Evolutionary conservation across 352 stramenopile genomes (phyloP), one percentile per base, ranked within the genome.

Genomic region (Globisporangium splendens): DNA sequence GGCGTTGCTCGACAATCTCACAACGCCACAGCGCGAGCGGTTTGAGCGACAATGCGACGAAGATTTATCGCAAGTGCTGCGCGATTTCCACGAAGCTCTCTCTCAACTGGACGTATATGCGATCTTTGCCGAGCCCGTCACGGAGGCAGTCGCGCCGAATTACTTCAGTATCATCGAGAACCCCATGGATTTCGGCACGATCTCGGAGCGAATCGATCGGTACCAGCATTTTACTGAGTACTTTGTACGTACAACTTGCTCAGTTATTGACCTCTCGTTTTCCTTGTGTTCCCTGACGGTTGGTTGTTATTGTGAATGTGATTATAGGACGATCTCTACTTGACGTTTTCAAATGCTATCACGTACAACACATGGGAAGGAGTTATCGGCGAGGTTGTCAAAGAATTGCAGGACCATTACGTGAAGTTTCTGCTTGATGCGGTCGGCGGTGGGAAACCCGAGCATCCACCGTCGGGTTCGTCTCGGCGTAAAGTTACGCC

Each of bases 161-260:
- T 98, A 98, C 61, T 96, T 77, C 12, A 69, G 91, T 46, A 79
- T 97, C 44, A 91, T 98, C 59, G 55, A 54, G 21, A 77, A 87
- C 43, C 95, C 95, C 12, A 98, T 97, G 85, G 93, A 98, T 76
- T 98, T 98, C 72, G 83, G 88, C n/a, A 96, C 85, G 7, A 98
- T 98, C 65, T 73, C 81, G 51, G 75, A 90, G 22, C 91, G 87
- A 52, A 73, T 98, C 55, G 55, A 73, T 41, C 71, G 76, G 46
- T 95, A 91, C 68, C 61, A 57, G 24, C 73, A 69, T 50, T 92
- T 95, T 58, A 65, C 68, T 39, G 71, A 86, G 28, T 95, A 95
- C 60, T 91, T 90, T 50, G 86, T 95, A 86, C 38, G 48, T 53
- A 28, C 28, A 13, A 53, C 5, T 31, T 46, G 33, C 5, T 48